Conservation (phyloP, 305 asterid species). For the Plantago coronopus region DNA sequence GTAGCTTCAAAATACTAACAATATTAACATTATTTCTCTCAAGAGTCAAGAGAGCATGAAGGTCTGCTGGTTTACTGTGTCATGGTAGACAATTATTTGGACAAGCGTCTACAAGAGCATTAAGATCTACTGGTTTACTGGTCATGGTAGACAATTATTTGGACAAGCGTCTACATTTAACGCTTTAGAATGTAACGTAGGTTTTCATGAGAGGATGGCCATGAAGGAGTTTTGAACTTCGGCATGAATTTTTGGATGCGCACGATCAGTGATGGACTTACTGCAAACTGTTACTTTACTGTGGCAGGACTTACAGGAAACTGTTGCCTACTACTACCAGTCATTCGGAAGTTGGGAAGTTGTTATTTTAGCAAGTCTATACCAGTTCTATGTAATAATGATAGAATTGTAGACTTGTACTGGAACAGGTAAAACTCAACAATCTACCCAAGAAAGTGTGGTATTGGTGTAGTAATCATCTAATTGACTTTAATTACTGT, state of each 20-base stretch:
- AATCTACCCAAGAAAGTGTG: constrained; percentile 13
- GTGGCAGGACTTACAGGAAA: background rate
- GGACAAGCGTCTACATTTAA: background rate
- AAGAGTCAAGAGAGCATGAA: background rate
- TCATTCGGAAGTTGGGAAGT: constrained; percentile 1
- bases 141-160: background rate
- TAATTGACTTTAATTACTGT: background rate
- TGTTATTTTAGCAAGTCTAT: constrained; percentile 9
- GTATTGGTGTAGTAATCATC: background rate
- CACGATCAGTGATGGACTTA: too few relatives aligned
- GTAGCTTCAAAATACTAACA: constrained; percentile 5
- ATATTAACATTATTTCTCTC: background rate
- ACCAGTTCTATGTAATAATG: constrained; percentile 18
- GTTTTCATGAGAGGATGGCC: background rate
- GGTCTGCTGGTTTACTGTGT: background rate
- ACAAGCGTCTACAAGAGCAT: too few relatives aligned
- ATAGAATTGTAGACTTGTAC: constrained; percentile 27
- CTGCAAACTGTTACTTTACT: background rate
- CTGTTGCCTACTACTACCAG: background rate
- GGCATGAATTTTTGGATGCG: background rate
- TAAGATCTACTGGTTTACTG: background rate
- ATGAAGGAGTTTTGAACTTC: background rate
- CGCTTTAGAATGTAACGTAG: background rate
- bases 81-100: background rate
- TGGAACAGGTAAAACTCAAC: constrained; percentile 27